Base-by-base conservation (phyloP, 805 yeast genomes). In the Nakazawaea wyomingensis region DNA sequence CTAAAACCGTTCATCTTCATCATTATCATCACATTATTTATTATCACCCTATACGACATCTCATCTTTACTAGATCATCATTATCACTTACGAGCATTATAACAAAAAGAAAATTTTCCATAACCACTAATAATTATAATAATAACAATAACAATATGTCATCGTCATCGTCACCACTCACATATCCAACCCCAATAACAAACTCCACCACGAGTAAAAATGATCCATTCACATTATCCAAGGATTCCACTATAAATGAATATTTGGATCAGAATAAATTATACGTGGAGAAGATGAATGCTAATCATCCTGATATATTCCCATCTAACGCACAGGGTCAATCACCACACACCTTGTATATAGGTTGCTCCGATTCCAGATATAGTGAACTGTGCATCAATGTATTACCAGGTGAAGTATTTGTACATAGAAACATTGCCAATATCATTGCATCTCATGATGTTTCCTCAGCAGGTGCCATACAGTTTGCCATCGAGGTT, bases 311-410 rank as follows among this genome's bases (percentile, higher is more conserved):
- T 0, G 69, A 71, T 36, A 62, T 85, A 8, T 72, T 85, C 56
- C 77, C 76, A 31, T 52, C 65, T 48, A 86, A 87, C 54, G 90
- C 81, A 2, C 68, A 76, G 54, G 96, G 96, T 40, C 97, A 89
- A 64, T 59, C 77, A n/a, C 98, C 98, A 16, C 93, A 87, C 62
- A 87, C 96, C 4, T 65, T 91, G 38, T 89, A 96, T 90, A 83
- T 90, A 47, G 96, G 96, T 3, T 90, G 98, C 59, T 82, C 95
- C 3, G 98, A 90, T 60, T 86, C 96, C 2, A 78, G 98, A 53
- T 83, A 86, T 45, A 85, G 89, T 50, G 97, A 90, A 58, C 79
- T 87, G 43, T 70, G 88, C 20, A 69, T 81, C 5, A 80, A 74
- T 39, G 78, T 88, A n/a, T 66, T 79, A 19, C 96, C 96, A 1